Percentiles rank a stretch among this genome's conserved stretches.
Conservation (phyloP, 1,284 basidiomycete genomes). For the Coniophora puteana region DNA sequence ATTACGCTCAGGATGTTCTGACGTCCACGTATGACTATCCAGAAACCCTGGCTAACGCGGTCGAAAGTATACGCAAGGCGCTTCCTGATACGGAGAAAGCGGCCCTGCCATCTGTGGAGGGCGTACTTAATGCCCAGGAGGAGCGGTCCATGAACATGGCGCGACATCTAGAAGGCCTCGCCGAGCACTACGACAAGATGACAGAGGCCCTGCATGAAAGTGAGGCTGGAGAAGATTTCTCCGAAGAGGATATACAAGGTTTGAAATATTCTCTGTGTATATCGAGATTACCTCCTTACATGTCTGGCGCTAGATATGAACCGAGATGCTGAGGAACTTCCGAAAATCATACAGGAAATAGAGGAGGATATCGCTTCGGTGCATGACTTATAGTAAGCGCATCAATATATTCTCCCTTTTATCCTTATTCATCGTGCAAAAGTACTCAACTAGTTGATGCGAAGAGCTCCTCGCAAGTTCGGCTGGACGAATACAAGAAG, state of each 20-base stretch:
- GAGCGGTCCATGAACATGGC: conserved; percentile 62
- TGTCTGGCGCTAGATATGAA: conserved; percentile 55
- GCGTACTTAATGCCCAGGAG: conserved; percentile 54
- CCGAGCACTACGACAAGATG: conserved; percentile 74
- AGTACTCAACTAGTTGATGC: conserved; percentile 48
- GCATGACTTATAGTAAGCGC: conserved; percentile 51
- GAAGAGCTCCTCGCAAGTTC: conserved; percentile 39
- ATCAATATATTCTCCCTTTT: conserved; percentile 1
- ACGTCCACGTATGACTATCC: conserved; percentile 63
- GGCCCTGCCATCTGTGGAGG: conserved; percentile 38
- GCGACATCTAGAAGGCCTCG: conserved; percentile 62
- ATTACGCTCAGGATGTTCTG: conserved; percentile 48
- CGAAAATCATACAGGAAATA: conserved; percentile 66
- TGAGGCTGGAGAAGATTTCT: conserved; percentile 60
- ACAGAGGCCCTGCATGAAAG: conserved; percentile 57
- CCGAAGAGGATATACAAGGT: conserved; percentile 70
- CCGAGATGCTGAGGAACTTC: conserved; percentile 71
- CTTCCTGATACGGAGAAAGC: conserved; percentile 41
- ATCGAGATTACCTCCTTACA: too few species aligned
- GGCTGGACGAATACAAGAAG: conserved; percentile 43
- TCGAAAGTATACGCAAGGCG: conserved; percentile 48
- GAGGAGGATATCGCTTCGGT: conserved; percentile 53
- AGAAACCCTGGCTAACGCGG: conserved; percentile 51
- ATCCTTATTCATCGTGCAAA: conserved; percentile 6
- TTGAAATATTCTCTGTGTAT: conserved; percentile 9